phyloP scores from a whole-genome alignment of 176 grass and related monocot species.

The Oryza punctata region DNA sequence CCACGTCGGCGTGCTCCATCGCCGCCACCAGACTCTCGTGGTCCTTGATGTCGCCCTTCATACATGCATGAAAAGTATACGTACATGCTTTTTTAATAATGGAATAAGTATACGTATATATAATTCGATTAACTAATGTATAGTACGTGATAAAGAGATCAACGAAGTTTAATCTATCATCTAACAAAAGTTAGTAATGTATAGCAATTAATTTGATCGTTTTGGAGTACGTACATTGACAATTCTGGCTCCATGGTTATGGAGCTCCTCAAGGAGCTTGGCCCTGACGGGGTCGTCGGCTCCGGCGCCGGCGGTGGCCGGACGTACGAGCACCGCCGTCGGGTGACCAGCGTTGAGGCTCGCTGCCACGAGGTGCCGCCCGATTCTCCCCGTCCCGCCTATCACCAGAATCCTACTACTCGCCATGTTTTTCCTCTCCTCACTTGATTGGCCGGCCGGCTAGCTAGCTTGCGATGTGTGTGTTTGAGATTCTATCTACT shows the following conservation, averaged over 20 bases:
- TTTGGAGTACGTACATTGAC: not conserved
- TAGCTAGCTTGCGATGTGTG: too few species aligned
- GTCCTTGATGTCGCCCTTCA: conserved; percentile 36
- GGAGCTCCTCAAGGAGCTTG: conserved; percentile 18
- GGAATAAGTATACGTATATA: too few species aligned
- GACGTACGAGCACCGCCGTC: conserved; percentile 34
- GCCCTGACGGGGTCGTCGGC: not conserved
- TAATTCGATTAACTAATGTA: too few species aligned
- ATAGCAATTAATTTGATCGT: too few species aligned
- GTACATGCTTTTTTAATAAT: too few species aligned
- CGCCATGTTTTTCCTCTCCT: not conserved
- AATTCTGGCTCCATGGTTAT: not conserved
- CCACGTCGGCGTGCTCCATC: conserved; percentile 38
- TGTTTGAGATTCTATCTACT: too few species aligned
- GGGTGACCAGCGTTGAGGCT: conserved; percentile 38
- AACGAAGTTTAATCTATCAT: too few species aligned
- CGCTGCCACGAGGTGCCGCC: conserved; percentile 35
- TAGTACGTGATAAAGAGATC: too few species aligned
- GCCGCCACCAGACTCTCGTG: conserved; percentile 38
- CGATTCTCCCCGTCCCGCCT: conserved; percentile 35
- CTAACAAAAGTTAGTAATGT: too few species aligned
- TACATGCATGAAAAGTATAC: not conserved
- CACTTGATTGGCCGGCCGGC: not conserved
- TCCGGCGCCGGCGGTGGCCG: not conserved
- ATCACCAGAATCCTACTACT: conserved; percentile 38